Evolutionary conservation across 2,329 filamentous ascomycete genomes (phyloP), one percentile per base, ranked within the genome.

Genomic region (Zelopaecilomyces penicillatus): DNA sequence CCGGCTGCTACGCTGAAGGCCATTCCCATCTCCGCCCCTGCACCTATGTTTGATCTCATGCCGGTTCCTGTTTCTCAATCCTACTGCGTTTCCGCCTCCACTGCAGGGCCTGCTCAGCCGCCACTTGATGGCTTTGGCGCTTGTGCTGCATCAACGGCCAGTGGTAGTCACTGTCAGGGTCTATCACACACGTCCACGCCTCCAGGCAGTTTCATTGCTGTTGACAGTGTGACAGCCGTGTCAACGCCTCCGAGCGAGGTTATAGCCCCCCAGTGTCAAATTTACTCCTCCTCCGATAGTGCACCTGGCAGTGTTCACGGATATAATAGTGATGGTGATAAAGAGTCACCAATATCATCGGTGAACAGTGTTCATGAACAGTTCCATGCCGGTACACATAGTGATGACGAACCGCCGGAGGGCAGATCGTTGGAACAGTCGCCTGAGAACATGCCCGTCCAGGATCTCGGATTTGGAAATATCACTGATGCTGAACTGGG

Each of bases 401-500:
- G 19, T 19, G 19, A 19, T 19, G 19, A 19, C 19, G 19, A 19
- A 19, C 19, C 19, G 19, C 3, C 19, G 19, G 19, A 19, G 19
- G 19, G 19, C 19, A 19, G 19, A 19, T 2, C 37, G 12, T 28
- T 29, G 8, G 37, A 39, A 6, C 12, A 27, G 37, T 26, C 37
- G 5, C 19, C 10, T 6, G 37, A 39, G 7, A 28, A 39, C 7
- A 6, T 28, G 12, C 37, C 7, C 4, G n/a, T 9, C 11, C 29
- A 41, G 29, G 30, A 33, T 7, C 11, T 36, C 5, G 31, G 27
- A 6, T 44, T 44, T 30, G 36, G 35, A 6, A 38, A 27, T n/a
- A 44, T 44, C 28, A 40, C 36, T 6, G 42, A 44, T 33, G 42
- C 37, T 8, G 42, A 44, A 37, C 36, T 44, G 7, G 42, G 42